phyloP scores from a whole-genome alignment of 176 grass and related monocot genomes.

The Aegilops longissima region DNA sequence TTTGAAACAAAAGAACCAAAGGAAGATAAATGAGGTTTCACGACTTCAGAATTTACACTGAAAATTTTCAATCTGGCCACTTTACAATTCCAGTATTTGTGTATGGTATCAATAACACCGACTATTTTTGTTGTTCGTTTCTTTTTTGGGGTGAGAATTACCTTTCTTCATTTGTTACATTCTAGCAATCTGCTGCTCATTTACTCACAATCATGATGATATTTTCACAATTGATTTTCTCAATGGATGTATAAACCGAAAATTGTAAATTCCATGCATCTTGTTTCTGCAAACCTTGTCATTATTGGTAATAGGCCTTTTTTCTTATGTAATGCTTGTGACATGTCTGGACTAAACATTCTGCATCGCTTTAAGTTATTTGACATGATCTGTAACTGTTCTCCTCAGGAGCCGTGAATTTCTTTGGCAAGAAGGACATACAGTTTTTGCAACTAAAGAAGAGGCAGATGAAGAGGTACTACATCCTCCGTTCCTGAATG shows the following conservation, averaged over 20 bases:
- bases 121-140: not conserved
- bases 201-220: not conserved
- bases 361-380: not conserved
- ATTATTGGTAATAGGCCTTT: not conserved
- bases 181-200: not conserved
- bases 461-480: constrained; percentile 92
- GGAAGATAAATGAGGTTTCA: not conserved
- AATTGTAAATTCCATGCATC: not conserved
- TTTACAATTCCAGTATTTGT: not conserved
- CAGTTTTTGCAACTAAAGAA: constrained; percentile 91
- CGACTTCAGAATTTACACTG: not conserved
- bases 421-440: constrained; percentile 98
- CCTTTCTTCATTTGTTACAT: not conserved
- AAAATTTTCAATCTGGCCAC: not conserved
- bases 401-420: constrained; percentile 85
- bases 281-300: not conserved
- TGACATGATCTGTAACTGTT: not conserved
- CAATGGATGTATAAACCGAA: not conserved
- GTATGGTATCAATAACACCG: not conserved
- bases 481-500: no score
- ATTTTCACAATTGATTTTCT: not conserved
- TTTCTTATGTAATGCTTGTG: no score
- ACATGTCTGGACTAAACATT: not conserved
- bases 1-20: not conserved
- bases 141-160: not conserved